Base-by-base conservation (phyloP, 495 filamentous ascomycete species). In the Aspergillus affinis region DNA sequence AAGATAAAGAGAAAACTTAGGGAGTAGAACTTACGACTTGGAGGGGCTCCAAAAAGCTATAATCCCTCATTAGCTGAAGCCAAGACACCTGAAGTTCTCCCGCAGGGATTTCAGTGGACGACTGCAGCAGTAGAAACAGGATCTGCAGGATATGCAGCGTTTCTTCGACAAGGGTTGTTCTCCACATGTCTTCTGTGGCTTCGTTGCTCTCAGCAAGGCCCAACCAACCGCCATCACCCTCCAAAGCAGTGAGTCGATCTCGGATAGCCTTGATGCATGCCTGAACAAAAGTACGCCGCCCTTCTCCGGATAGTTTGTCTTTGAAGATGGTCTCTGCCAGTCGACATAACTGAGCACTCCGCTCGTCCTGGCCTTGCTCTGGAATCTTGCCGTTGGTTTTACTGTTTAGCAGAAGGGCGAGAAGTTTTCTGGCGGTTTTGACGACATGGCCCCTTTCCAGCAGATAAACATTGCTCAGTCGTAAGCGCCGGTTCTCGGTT, bases 81-180 rank as follows among this genome's bases (percentile, higher is more conserved):
- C 93, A 97, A 55, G 82, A 75, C 7, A 88, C 70, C 7, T 95
- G 65, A 15, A 86, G 72, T 13, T 78, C 74, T 3, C 84, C 77
- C 17, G 84, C 81, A n/a, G 87, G 82, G 19, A 85, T 69, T 44
- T 77, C 78, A 4, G 73, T 65, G 5, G 78, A 78, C 6, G 80
- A 70, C 48, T 90, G 86, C 49, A 93, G 67, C 23, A 88, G 78
- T 47, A 89, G 79, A 59, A 95, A 91, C 47, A 92, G 69, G 12
- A 91, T 74, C 36, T 91, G 84, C 77, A 95, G 75, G 45, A 88
- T 81, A 66, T 92, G 88, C 41, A 88, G 75, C 19, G 87, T 80
- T 67, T 93, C 89, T 30, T 86, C 81, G 41, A 91, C 74, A 21
- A 83, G 75, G 15, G 78, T 84, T 51, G 81, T 82, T 17, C 75